Conservation (phyloP, 75 land plant genomes). For the Picea sitchensis region DNA sequence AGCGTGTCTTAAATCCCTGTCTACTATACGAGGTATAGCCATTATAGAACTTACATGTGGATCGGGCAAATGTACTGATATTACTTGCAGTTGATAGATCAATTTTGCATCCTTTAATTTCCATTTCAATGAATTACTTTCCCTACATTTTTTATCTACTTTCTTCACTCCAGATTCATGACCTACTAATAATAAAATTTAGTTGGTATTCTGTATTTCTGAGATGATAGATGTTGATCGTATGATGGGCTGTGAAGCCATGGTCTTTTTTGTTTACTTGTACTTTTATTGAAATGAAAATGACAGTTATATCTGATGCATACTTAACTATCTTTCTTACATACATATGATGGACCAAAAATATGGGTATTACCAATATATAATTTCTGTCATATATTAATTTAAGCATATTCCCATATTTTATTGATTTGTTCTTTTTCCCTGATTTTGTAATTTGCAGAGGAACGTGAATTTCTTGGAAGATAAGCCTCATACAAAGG, state of each 20-base stretch:
- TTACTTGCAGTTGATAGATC: neutral
- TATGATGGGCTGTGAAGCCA: neutral
- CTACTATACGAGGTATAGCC: neutral
- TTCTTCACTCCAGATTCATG: too few species aligned
- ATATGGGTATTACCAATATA: neutral
- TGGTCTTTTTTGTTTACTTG: neutral
- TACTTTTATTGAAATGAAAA: neutral
- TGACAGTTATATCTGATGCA: neutral
- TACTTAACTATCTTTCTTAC: too few species aligned
- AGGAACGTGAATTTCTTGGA: conserved; percentile 21
- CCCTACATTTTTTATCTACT: neutral
- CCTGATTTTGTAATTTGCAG: conserved; percentile 10
- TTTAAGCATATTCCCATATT: neutral
- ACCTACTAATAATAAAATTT: too few species aligned
- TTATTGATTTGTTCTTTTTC: neutral
- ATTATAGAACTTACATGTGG: neutral
- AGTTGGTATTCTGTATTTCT: too few species aligned
- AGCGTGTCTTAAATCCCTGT: neutral
- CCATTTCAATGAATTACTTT: neutral
- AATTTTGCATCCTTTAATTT: neutral
- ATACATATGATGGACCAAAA: neutral
- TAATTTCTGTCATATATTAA: neutral
- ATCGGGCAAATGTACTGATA: neutral
- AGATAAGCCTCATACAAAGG: conserved; percentile 38
- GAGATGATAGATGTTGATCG: too few species aligned